Base-by-base conservation (phyloP, 768 basidiomycete species). In the Boletellus sp. region DNA sequence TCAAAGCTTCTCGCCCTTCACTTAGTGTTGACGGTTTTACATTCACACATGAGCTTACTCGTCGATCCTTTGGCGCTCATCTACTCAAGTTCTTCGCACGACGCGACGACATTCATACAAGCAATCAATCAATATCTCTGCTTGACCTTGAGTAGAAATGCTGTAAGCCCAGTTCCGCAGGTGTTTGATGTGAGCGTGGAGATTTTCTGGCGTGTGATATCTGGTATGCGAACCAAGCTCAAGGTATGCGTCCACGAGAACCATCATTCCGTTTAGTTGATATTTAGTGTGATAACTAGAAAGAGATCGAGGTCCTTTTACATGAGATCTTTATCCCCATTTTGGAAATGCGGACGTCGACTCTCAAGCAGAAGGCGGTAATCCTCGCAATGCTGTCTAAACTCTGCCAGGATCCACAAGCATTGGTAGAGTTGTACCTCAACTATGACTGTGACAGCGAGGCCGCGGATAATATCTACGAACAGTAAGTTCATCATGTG, bases 321-420 rank as follows among this genome's bases (percentile, higher is more conserved):
- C 94, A 96, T 59, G 96, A 99, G 68, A 98, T 99, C 54, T 99
- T 98, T 74, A 84, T 98, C 48, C 96, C 96, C 2, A 95, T 99
- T 42, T 75, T 98, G 50, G 96, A 99, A 71, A 97, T 99, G 94
- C 84, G 86, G 65, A 98, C 90, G 9, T 90, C 95, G 6, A 96
- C 94, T 1, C 72, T 95, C 42, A 92, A 92, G 62, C 96, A 98
- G 67, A 98, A 99, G 71, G 87, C 87, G 3, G 83, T 92, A 42
- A 90, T 98, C 46, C 76, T 98, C 45, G 85, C 82, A 35, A 94
- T 96, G 86, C 67, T 95, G 26, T 82, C 81, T 16, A 82, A 89
- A 36, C 72, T 99, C 15, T 94, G 90, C 61, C 90, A 95, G 66
- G 96, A 98, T 62, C 94, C 96, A 2, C 96, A 98, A 67, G 94